Evolutionary conservation across 176 grass and related monocot species (phyloP), one percentile per base, ranked within the genome.

Genomic region (Eleusine indica): DNA sequence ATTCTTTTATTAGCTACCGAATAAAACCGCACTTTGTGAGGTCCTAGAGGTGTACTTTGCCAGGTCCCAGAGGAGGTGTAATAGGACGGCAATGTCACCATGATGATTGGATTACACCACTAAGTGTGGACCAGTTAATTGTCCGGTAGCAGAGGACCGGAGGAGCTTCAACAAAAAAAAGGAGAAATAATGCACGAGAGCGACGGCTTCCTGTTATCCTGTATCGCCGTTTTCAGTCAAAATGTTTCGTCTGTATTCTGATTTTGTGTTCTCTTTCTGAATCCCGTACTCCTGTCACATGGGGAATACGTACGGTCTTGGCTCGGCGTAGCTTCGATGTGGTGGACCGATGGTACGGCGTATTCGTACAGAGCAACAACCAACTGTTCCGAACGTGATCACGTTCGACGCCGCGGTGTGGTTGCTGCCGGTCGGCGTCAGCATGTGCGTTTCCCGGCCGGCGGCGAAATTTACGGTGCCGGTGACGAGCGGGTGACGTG

Each of bases 271-370:
- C 53, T 57, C 53, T 10, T 12, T 2, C 8, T 47, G 32, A 35
- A 35, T 35, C 32, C 32, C 2, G 32, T 35, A 35, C 32, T 35
- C 32, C 32, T 35, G 32, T 35, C 14, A 52, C 49, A 17, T 52
- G 49, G 49, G 8, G 1, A 47, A 47, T 47, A 47, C 49, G 9
- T 9, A 11, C 47, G 9, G 10, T 49, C 47, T 7, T 49, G 47
- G 7, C 9, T 2, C 22, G 42, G 43, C 41, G n/a, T 48, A 30
- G 43, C 22, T 49, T 25, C 70, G 39, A 43, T 39, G 69, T 47
- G 41, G 69, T 71, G 69, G 21, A 46, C 69, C 21, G 41, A 46
- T 74, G 17, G 47, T 28, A 54, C 71, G 71, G 43, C n/a, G 70
- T 7, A n/a, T 4, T 38, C 11, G 69, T 13, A 16, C 13, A 30